Conservation (phyloP, 768 basidiomycete genomes). For the Strobilomyces echinocephalus region DNA sequence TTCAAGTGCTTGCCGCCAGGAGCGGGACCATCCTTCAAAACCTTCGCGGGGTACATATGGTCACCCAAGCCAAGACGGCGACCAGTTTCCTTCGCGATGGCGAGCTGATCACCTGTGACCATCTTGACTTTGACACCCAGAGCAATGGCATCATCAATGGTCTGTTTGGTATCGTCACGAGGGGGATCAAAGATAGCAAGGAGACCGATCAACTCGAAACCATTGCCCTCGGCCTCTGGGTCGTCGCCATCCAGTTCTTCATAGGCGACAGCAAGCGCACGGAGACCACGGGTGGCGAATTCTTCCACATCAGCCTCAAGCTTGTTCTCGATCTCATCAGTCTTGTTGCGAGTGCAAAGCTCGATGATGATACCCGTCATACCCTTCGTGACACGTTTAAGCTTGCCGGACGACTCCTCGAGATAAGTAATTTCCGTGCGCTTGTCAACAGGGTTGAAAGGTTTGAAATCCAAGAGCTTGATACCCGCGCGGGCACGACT, state of each 20-base stretch:
- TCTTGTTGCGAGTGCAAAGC: conserved; percentile 96
- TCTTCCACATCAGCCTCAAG: conserved; percentile 96
- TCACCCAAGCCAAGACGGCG: conserved; percentile 97
- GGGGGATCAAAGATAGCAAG: conserved; percentile 98
- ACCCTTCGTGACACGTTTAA: conserved; percentile 99
- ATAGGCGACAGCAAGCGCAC: conserved; percentile 90
- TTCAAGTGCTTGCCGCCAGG: conserved; percentile 78
- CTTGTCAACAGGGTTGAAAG: conserved; percentile 99
- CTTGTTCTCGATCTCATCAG: conserved; percentile 82
- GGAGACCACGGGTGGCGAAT: conserved; percentile 92
- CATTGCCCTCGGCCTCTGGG: conserved; percentile 84
- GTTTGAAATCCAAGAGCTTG: conserved; percentile 97
- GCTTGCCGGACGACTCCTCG: conserved; percentile 88
- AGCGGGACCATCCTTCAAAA: conserved; percentile 94
- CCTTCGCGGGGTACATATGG: conserved; percentile 99
- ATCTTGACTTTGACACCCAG: conserved; percentile 99
- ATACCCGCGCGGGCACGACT: conserved; percentile 82
- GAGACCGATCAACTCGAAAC: conserved; percentile 95
- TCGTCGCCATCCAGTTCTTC: conserved; percentile 88
- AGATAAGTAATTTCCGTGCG: conserved; percentile 98
- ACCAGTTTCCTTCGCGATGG: conserved; percentile 98
- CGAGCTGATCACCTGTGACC: conserved; percentile 99
- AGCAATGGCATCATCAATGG: conserved; percentile 92
- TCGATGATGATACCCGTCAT: conserved; percentile 99
- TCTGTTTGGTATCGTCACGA: conserved; percentile 97